Base-by-base conservation (phyloP, 2,329 filamentous ascomycete genomes). In the Fusarium sp. region DNA sequence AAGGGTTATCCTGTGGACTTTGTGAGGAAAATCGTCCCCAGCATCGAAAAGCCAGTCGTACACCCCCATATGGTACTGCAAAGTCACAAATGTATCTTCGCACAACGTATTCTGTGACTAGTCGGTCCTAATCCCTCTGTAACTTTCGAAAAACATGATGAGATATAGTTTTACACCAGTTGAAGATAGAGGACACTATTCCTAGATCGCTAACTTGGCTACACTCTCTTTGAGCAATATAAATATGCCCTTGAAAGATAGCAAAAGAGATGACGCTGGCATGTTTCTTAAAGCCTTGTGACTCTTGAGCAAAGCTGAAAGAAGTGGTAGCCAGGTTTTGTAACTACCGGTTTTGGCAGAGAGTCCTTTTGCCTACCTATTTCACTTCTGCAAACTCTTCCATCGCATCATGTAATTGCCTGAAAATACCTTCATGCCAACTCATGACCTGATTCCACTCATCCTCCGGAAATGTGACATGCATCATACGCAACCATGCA, bases 401-500 rank as follows among this genome's bases (percentile, higher is more conserved):
- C 69, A 85, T 58, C 2, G 80, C 84, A 74, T 85, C 82, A 69
- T 86, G 77, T 63, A 89, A 65, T 57, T 71, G 67, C 2, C 82
- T 85, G 79, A 86, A 88, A 5, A 83, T 33, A 13, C 85, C 85
- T 3, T 66, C 79, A 71, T 88, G 82, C 84, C 86, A 89, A 0
- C 72, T 65, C 46, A 71, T 77, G 12, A 85, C 62, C 54, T 80
- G 76, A 62, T 82, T 71, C 85, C 84, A 88, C 59, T 88, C 85
- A 4, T 70, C 62, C 55, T 69, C 53, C 1, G 81, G 81, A 55
- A 88, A 71, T 28, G 77, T 79, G 15, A 40, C 72, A 6, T 69
- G 63, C 54, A 82, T 68, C 82, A 86, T 84, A 8, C 80, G 78
- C 73, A 89, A 57, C 86, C 87, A 89, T 1, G 77, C 85, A 2